Percentiles rank a stretch among this genome's conserved stretches.
Evolutionary conservation across 192 early-diverging fungal genomes (phyloP).

Genomic region (Backusella parvicylindrica): DNA sequence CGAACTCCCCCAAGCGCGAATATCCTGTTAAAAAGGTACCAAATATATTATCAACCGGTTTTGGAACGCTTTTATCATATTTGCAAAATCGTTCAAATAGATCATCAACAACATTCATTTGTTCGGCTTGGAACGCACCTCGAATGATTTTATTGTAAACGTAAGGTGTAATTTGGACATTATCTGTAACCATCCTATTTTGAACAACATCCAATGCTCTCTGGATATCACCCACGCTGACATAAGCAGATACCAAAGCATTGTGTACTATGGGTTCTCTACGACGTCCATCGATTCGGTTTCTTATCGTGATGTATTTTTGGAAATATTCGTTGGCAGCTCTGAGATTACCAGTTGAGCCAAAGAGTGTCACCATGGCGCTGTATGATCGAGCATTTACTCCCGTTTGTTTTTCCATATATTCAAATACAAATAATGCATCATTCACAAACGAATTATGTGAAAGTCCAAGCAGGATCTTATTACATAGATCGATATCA

Average conservation of each 20-base stretch:
- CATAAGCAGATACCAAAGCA: constrained; percentile 27
- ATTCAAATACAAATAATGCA: constrained; percentile 29
- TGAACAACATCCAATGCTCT: constrained; percentile 32
- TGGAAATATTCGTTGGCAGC: constrained; percentile 28
- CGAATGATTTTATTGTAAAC: constrained; percentile 32
- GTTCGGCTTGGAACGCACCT: constrained; percentile 3
- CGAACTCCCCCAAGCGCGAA: constrained; percentile 1
- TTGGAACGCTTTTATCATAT: constrained; percentile 11
- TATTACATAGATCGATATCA: constrained; percentile 24
- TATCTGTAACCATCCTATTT: constrained; percentile 23
- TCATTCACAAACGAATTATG: constrained; percentile 14
- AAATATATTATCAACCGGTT: constrained; percentile 27
- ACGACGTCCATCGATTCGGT: background rate
- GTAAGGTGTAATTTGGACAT: background rate
- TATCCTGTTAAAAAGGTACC: constrained; percentile 13
- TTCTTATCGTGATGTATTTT: constrained; percentile 20
- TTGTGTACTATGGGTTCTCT: constrained; percentile 28
- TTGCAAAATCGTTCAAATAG: background rate
- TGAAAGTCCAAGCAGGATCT: constrained; percentile 19
- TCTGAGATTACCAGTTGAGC: constrained; percentile 17
- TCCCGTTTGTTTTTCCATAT: constrained; percentile 18
- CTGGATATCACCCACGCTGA: constrained; percentile 19
- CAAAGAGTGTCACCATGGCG: constrained; percentile 43
- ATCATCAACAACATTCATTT: constrained; percentile 3
- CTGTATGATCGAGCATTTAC: constrained; percentile 45